Base-by-base conservation (phyloP, 148 eudicot genomes). In the Fagopyrum tataricum region DNA sequence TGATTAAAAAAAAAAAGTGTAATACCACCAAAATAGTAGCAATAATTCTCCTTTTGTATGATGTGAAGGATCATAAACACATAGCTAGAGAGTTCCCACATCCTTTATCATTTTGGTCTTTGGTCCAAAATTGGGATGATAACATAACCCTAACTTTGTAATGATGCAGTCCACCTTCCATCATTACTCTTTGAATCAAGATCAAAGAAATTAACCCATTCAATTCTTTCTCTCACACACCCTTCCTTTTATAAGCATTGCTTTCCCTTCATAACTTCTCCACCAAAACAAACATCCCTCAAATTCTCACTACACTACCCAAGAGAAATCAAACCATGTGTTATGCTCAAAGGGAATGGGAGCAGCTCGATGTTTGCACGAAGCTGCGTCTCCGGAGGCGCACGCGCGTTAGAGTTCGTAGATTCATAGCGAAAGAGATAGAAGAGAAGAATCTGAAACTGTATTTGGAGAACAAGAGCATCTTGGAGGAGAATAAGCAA, bases 401-500 rank as follows among this genome's bases (percentile, higher is more conserved):
- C 9, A 13, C 70, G 40, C 17, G 21, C 21, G 20, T 67, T 67
- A 44, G 20, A 7, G 42, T 67, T 67, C 43, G 15, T 42, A 67
- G 70, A 13, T 39, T 39, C 70, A 10, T n/a, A 18, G 23, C 12
- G 17, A 76, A 67, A 41, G 83, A 82, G 24, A 90, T 95, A 83
- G 81, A 84, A 70, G 72, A 87, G 49, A 79, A 84, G 90, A 95
- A 95, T 81, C 74, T 91, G 88, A 88, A 86, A 84, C 76, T 95
- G 79, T 95, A 91, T 76, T 70, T 88, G 85, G 85, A 91, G 82
- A 95, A 95, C 86, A 82, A 81, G 53, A 81, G 82, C 71, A 91
- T 95, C n/a, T 21, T 85, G 26, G 82, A 85, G 81, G 91, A 88
- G 80, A 95, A 95, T 72, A 89, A 85, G 42, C 86, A 76, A 77